These are phyloP conservation scores for Globisporangium paddicum DNA, from an alignment of 352 stramenopile species.

Conservation along the genomic window DNA sequence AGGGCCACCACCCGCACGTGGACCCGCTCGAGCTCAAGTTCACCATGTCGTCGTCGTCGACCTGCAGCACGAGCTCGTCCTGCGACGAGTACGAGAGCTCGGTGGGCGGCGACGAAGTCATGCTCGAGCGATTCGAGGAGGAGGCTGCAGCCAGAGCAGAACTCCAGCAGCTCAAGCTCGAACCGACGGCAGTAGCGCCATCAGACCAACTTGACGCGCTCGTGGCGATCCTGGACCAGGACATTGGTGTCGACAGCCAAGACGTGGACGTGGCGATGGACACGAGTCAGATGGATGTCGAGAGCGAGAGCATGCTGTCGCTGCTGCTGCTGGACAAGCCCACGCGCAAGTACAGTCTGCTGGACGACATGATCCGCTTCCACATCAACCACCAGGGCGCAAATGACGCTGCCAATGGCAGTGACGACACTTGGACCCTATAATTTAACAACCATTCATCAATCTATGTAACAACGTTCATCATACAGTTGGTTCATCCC, in stretches of 20 bases:
- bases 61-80: conserved; percentile 13
- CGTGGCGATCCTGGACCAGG: conserved; percentile 28
- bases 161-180: neutral
- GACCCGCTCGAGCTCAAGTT: conserved; percentile 14
- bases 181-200: neutral
- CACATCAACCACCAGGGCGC: conserved; percentile 27
- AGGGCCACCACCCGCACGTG: conserved; percentile 38
- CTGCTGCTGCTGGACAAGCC: conserved; percentile 11
- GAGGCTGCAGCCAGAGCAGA: neutral
- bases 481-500: neutral
- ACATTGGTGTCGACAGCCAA: conserved; percentile 8
- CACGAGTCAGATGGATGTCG: neutral
- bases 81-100: conserved; percentile 29
- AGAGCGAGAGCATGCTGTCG: conserved; percentile 4
- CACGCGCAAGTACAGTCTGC: conserved; percentile 18
- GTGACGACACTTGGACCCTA: neutral
- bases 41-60: neutral
- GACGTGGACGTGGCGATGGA: neutral
- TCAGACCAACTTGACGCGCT: conserved; percentile 32
- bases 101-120: conserved; percentile 16
- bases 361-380: conserved; percentile 46
- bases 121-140: conserved; percentile 8
- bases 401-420: neutral
- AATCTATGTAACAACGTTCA: neutral
- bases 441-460: neutral